These are phyloP conservation scores for Anacardium occidentale DNA, from an alignment of 345 rosid genomes.

Conservation along the genomic window DNA sequence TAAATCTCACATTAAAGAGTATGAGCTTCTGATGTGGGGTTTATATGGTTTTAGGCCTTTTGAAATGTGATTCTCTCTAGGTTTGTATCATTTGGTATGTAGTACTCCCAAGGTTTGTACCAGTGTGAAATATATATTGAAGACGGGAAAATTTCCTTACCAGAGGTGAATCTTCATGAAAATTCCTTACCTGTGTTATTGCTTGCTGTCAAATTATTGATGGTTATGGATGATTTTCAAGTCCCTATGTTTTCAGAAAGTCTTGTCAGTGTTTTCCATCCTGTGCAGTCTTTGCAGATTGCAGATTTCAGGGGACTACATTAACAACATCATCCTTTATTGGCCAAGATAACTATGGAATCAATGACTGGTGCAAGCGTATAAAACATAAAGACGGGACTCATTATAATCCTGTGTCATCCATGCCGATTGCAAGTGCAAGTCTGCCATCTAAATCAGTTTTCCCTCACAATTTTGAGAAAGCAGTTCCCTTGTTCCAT, in stretches of 20 bases:
- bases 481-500: slow-evolving; percentile 31
- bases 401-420: slow-evolving; percentile 29
- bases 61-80: no score
- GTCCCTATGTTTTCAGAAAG: background rate
- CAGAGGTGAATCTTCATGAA: background rate
- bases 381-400: slow-evolving; percentile 53
- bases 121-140: no score
- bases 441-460: slow-evolving; percentile 32
- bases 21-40: no score
- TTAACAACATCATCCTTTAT: slow-evolving; percentile 45
- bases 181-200: no score
- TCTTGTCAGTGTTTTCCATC: slow-evolving; percentile 7
- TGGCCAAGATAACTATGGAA: slow-evolving; percentile 51
- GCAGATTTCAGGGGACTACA: slow-evolving; percentile 34
- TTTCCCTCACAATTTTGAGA: slow-evolving; percentile 34
- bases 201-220: background rate
- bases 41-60: no score
- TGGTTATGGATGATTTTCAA: background rate
- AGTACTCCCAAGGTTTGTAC: no score
- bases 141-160: background rate
- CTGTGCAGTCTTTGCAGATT: slow-evolving; percentile 38
- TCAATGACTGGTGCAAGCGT: slow-evolving; percentile 40
- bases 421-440: slow-evolving; percentile 35
- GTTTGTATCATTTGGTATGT: no score
- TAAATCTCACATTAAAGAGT: no score